A percentile compares a stretch with the other conserved stretches of the same genome.
Conservation (phyloP, 164 flowering plant species). For the Kalanchoe fedtschenkoi region DNA sequence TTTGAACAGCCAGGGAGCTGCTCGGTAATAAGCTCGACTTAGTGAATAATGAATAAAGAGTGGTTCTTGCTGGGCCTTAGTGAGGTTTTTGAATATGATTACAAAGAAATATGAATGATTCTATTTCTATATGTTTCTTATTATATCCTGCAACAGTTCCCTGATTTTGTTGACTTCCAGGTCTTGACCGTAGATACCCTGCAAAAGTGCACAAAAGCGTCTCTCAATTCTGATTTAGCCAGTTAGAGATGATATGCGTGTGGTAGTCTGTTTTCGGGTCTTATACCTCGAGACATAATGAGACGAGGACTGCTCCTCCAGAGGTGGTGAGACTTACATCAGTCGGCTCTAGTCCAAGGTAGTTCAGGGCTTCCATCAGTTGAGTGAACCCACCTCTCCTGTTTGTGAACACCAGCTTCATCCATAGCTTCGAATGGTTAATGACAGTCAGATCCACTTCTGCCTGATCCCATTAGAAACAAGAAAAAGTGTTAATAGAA, state of each 20-base stretch:
- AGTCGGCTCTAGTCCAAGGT: constrained; percentile 40
- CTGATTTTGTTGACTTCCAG: constrained; percentile 12
- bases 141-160: constrained; percentile 20
- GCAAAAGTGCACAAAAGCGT: constrained; percentile 11
- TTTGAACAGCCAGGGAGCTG: background rate
- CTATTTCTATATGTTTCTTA: constrained; percentile 14
- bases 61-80: background rate
- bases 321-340: constrained; percentile 41
- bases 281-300: constrained; percentile 39
- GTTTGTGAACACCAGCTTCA: constrained; percentile 38
- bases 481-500: background rate
- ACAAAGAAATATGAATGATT: background rate
- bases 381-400: constrained; percentile 37
- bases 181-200: constrained; percentile 19
- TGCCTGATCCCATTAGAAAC: constrained; percentile 34
- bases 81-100: background rate
- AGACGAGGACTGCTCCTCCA: constrained; percentile 34
- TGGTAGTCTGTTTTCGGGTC: background rate
- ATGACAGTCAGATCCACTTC: constrained; percentile 34
- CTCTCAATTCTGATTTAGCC: background rate
- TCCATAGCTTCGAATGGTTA: constrained; percentile 34
- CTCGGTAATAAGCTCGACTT: background rate
- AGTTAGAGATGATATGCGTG: background rate
- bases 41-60: background rate
- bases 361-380: constrained; percentile 38